Evolutionary conservation across 2,329 filamentous ascomycete genomes (phyloP).

Genomic region (Colletotrichum sp.): DNA sequence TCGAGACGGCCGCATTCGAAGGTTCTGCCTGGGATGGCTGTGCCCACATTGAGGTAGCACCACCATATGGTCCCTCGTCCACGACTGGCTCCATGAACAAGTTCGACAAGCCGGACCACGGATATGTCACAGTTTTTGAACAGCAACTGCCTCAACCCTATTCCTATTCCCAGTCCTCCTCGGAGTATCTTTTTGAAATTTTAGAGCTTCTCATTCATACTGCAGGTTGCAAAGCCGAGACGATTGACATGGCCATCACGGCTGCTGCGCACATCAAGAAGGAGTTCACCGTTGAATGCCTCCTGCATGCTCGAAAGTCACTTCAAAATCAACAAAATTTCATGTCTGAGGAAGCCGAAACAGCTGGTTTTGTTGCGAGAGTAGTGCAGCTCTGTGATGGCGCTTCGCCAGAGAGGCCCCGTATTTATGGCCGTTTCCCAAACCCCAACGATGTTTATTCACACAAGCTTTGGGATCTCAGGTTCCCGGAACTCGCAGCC

Average conservation of each 20-base stretch:
- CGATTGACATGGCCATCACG: background rate
- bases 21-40: background rate
- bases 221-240: background rate
- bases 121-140: background rate
- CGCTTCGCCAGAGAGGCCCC: background rate
- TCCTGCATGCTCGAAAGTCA: background rate
- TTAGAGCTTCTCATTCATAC: constrained; percentile 19
- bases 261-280: background rate
- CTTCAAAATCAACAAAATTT: background rate
- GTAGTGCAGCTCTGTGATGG: background rate
- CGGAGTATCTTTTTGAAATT: constrained; percentile 19
- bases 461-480: background rate
- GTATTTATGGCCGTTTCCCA: background rate
- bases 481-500: background rate
- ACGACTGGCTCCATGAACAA: background rate
- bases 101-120: background rate
- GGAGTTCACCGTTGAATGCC: background rate
- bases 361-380: background rate
- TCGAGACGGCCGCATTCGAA: background rate
- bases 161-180: background rate
- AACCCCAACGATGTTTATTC: background rate
- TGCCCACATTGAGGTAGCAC: background rate
- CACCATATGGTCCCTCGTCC: background rate
- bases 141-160: background rate
- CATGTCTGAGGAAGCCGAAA: background rate